Conservation (phyloP, 2,329 filamentous ascomycete species). For the Monilinia polystroma region DNA sequence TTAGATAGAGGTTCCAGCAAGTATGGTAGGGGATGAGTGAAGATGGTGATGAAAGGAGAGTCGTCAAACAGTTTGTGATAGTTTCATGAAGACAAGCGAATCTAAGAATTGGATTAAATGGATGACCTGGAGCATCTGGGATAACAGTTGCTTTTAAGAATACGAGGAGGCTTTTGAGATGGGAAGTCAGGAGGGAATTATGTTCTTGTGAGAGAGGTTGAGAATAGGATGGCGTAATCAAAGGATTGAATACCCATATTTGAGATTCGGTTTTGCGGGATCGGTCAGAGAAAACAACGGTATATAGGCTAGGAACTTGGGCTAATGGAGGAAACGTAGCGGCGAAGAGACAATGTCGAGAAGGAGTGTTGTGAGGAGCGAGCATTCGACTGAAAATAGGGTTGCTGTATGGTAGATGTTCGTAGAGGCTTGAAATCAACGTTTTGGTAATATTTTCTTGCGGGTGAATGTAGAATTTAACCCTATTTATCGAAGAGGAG, state of each 20-base stretch:
- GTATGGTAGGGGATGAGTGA: conserved; percentile 22
- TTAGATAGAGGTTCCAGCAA: conserved; percentile 7
- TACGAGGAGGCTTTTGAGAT: conserved; percentile 26
- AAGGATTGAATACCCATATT: conserved; percentile 38
- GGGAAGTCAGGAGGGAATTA: conserved; percentile 21
- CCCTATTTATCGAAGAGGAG: neutral
- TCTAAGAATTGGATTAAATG: conserved; percentile 33
- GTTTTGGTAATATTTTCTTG: conserved; percentile 29
- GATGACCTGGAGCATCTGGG: conserved; percentile 38
- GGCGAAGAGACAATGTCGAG: conserved; percentile 37
- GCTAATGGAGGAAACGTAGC: conserved; percentile 32
- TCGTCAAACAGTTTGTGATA: conserved; percentile 25
- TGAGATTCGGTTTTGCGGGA: conserved; percentile 37
- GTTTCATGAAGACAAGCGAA: conserved; percentile 33
- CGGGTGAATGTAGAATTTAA: conserved; percentile 27
- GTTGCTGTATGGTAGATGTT: conserved; percentile 36
- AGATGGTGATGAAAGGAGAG: conserved; percentile 26
- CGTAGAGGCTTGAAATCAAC: conserved; percentile 32
- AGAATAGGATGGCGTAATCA: conserved; percentile 24
- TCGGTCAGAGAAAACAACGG: conserved; percentile 38
- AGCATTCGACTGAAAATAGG: conserved; percentile 36
- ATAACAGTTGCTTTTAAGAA: conserved; percentile 33
- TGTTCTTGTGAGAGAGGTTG: conserved; percentile 25
- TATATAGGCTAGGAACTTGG: conserved; percentile 28
- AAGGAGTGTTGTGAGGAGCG: conserved; percentile 36